A percentile compares a stretch with the other conserved stretches of the same genome.
These are phyloP conservation scores for Neostapfia colusana DNA, from an alignment of 176 grass and related monocot genomes.

Conservation along the genomic window DNA sequence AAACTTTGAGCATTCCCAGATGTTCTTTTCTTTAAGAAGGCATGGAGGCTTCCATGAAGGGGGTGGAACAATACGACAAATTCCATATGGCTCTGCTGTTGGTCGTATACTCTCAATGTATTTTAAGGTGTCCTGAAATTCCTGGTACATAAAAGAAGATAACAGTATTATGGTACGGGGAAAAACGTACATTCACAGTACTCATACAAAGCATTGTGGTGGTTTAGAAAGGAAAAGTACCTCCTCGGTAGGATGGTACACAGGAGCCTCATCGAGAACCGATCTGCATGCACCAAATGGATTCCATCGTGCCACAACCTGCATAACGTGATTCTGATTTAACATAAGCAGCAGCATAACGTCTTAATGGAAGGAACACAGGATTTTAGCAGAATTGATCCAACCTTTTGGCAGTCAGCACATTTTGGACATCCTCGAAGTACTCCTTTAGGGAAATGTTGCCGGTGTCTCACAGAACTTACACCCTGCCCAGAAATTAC, in stretches of 20 bases:
- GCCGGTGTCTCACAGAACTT: conserved; percentile 34
- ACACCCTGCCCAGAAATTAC: conserved; percentile 47
- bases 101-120: conserved; percentile 78
- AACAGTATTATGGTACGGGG: neutral
- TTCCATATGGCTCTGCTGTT: conserved; percentile 74
- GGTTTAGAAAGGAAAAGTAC: conserved; percentile 43
- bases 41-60: conserved; percentile 86
- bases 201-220: conserved; percentile 3
- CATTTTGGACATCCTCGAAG: conserved; percentile 77
- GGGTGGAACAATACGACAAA: conserved; percentile 93
- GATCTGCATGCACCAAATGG: conserved; percentile 57
- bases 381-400: conserved; percentile 19
- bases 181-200: conserved; percentile 4
- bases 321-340: conserved; percentile 1
- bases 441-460: conserved; percentile 80
- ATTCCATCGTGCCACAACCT: conserved; percentile 88
- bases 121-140: conserved; percentile 88
- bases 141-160: conserved; percentile 49
- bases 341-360: conserved; percentile 24
- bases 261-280: conserved; percentile 79
- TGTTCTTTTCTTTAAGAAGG: conserved; percentile 68
- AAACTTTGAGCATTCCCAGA: conserved; percentile 80
- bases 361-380: conserved; percentile 5
- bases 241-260: conserved; percentile 89
- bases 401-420: conserved; percentile 72